Conservation (phyloP, 2,329 filamentous ascomycete genomes). For the Pseudocercospora fuligena region DNA sequence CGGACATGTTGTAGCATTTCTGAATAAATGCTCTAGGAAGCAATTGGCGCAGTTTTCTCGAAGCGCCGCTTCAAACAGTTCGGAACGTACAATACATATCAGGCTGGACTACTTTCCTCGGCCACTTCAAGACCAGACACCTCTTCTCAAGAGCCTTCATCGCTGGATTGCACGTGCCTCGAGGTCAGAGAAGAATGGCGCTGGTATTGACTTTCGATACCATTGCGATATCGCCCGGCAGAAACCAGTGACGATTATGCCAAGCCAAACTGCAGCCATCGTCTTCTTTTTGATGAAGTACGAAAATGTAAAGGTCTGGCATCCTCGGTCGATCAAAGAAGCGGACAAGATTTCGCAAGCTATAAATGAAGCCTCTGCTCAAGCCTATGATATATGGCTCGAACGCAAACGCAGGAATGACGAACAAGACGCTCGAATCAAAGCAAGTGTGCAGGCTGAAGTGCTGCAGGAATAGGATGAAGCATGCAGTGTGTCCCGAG, state of each 20-base stretch:
- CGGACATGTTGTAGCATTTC: too few relatives aligned
- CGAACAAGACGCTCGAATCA: neutral
- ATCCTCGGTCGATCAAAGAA: neutral
- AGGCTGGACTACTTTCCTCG: neutral
- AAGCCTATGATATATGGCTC: neutral
- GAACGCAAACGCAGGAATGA: neutral
- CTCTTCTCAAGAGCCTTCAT: neutral
- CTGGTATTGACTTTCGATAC: neutral
- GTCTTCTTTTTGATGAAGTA: neutral
- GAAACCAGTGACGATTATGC: neutral
- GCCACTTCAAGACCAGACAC: neutral
- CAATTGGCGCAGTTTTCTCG: neutral
- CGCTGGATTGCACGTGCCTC: neutral
- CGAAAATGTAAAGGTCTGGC: neutral
- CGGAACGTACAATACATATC: neutral
- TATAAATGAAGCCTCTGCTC: neutral
- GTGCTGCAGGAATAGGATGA: neutral
- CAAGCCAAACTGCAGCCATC: neutral
- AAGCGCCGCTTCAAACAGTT: neutral
- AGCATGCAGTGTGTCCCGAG: too few relatives aligned
- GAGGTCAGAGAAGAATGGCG: neutral
- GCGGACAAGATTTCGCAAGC: neutral
- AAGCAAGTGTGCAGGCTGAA: neutral
- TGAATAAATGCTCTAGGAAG: too few relatives aligned
- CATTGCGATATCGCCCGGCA: neutral